Conservation (phyloP, 2,329 filamentous ascomycete species). For the Decorospora gaudefroyi region DNA sequence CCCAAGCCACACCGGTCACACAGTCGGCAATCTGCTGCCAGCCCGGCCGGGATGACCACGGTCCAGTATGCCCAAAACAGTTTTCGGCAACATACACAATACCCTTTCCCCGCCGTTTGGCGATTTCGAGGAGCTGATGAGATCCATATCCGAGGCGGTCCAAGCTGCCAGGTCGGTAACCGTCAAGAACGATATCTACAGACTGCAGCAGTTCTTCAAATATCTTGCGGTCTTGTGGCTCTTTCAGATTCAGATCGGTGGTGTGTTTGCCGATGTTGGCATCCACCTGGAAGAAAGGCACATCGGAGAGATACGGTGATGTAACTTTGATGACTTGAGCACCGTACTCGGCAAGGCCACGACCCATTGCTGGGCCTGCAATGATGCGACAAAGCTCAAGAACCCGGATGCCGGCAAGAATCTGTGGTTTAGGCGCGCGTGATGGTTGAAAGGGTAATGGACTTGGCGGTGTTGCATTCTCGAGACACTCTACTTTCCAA, state of each 20-base stretch:
- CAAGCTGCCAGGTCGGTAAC: constrained; percentile 69
- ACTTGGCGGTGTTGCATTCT: constrained; percentile 55
- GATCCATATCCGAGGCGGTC: constrained; percentile 67
- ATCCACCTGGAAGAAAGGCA: constrained; percentile 73
- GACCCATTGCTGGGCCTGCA: constrained; percentile 72
- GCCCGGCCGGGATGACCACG: constrained; percentile 67
- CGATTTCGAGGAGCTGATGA: constrained; percentile 58
- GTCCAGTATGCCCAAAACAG: constrained; percentile 68
- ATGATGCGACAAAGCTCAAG: constrained; percentile 77
- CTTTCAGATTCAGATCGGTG: constrained; percentile 65
- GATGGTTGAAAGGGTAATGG: constrained; percentile 54
- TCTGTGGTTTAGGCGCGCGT: constrained; percentile 41
- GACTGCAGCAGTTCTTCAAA: constrained; percentile 66
- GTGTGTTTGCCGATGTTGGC: constrained; percentile 73
- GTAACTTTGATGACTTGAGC: constrained; percentile 75
- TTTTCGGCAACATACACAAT: constrained; percentile 72
- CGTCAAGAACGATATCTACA: constrained; percentile 69
- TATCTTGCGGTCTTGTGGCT: constrained; percentile 54
- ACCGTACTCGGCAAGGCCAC: constrained; percentile 74
- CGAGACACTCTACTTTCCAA: constrained; percentile 57
- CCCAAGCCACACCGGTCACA: constrained; percentile 64
- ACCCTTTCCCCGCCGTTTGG: constrained; percentile 61
- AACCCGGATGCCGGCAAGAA: constrained; percentile 67
- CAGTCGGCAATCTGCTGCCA: constrained; percentile 76
- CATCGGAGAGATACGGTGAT: constrained; percentile 67